These are phyloP conservation scores for Elsinoe necatrix DNA, from an alignment of 2,329 filamentous ascomycete genomes.

Conservation along the genomic window DNA sequence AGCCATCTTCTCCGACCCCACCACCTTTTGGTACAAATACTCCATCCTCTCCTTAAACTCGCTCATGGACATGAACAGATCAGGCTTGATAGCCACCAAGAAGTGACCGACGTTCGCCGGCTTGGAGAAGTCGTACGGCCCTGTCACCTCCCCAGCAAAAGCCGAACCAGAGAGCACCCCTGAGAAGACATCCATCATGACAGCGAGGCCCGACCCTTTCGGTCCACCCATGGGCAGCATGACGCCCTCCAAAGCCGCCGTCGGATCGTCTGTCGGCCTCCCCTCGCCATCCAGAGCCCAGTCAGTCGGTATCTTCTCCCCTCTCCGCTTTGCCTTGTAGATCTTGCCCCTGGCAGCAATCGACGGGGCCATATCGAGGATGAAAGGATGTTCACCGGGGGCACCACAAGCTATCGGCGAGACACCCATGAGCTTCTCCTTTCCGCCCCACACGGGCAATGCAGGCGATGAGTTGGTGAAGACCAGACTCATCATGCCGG, in stretches of 20 bases:
- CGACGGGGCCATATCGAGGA: constrained; percentile 62
- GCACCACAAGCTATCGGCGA: constrained; percentile 67
- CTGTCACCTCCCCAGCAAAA: constrained; percentile 68
- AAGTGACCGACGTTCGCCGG: constrained; percentile 36
- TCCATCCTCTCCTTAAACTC: constrained; percentile 43
- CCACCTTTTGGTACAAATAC: constrained; percentile 48
- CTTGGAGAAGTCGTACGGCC: constrained; percentile 57
- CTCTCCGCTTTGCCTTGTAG: constrained; percentile 56
- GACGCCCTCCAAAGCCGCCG: constrained; percentile 61
- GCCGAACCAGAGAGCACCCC: constrained; percentile 69
- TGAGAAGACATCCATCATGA: constrained; percentile 89
- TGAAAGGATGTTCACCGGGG: constrained; percentile 56
- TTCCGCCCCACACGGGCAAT: constrained; percentile 60
- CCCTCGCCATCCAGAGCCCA: constrained; percentile 69
- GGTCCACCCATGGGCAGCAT: constrained; percentile 83
- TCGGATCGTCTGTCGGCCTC: constrained; percentile 49
- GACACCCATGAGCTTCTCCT: constrained; percentile 59
- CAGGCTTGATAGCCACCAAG: constrained; percentile 30
- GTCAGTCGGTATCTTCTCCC: constrained; percentile 56
- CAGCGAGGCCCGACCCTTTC: constrained; percentile 65
- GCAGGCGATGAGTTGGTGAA: constrained; percentile 57
- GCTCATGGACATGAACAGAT: constrained; percentile 29
- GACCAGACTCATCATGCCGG: constrained; percentile 50
- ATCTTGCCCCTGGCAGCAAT: constrained; percentile 61
- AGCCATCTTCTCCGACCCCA: constrained; percentile 44